Evolutionary conservation across 192 early-diverging fungal species (phyloP).

Genomic region (Linnemannia hyalina): DNA sequence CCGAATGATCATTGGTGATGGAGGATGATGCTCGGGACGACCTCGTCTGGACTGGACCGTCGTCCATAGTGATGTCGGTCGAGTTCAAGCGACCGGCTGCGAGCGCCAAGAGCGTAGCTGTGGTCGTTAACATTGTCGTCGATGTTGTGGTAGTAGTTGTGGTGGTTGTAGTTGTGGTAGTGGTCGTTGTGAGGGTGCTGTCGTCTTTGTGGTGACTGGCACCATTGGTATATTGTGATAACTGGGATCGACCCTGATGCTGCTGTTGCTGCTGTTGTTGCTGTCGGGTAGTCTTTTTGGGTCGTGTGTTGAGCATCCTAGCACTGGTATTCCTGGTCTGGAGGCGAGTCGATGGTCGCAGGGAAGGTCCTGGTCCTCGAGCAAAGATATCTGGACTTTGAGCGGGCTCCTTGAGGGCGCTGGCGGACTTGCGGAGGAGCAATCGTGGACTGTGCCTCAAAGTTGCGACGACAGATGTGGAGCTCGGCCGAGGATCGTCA

Average conservation of each 20-base stretch:
- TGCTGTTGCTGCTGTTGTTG: conserved; percentile 39
- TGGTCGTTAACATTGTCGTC: conserved; percentile 13
- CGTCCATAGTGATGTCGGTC: conserved; percentile 24
- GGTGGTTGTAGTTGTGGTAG: conserved; percentile 1
- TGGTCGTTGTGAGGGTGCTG: neutral
- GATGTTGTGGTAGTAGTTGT: conserved; percentile 2
- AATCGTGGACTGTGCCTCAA: conserved; percentile 49
- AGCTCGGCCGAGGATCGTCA: conserved; percentile 42
- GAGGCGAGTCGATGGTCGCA: conserved; percentile 43
- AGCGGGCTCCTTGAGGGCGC: conserved; percentile 53
- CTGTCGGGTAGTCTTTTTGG: conserved; percentile 45
- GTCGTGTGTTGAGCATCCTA: conserved; percentile 26
- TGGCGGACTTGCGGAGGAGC: conserved; percentile 54
- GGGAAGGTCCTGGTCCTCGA: conserved; percentile 49
- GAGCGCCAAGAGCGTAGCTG: conserved; percentile 5
- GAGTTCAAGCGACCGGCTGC: neutral
- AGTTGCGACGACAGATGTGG: conserved; percentile 50
- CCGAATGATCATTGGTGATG: neutral
- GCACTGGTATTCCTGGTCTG: conserved; percentile 53
- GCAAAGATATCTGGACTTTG: conserved; percentile 58
- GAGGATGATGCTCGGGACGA: conserved; percentile 28
- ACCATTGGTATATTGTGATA: conserved; percentile 38
- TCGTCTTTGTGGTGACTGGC: neutral
- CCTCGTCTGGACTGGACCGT: conserved; percentile 39
- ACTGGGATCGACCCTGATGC: conserved; percentile 21